A percentile compares a stretch with the other conserved stretches of the same genome.
Conservation (phyloP, 306 rosid species). For the Styphnolobium japonicum region DNA sequence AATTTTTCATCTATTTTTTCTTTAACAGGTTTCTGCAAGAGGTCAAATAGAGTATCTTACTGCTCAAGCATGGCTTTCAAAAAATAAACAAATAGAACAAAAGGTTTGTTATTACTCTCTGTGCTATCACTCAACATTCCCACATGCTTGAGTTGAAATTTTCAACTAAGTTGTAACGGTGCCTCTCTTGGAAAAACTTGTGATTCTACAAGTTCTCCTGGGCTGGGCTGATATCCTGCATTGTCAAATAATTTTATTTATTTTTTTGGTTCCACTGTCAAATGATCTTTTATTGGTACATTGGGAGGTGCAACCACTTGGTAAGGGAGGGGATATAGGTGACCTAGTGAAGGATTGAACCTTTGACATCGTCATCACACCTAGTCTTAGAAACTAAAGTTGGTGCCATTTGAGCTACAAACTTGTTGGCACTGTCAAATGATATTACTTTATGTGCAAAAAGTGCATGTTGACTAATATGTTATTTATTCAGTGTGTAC, state of each 20-base stretch:
- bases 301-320: too few species aligned
- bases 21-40: constrained; percentile 58
- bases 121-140: not conserved
- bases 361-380: too few species aligned
- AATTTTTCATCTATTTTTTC: constrained; percentile 6
- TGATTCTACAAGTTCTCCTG: too few species aligned
- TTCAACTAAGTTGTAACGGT: not conserved
- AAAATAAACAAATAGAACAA: constrained; percentile 56
- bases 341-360: too few species aligned
- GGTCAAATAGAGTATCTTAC: constrained; percentile 69
- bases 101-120: constrained; percentile 50
- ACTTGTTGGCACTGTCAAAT: too few species aligned
- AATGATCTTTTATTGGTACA: too few species aligned
- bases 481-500: not conserved
- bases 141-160: not conserved
- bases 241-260: not conserved
- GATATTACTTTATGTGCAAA: too few species aligned
- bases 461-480: too few species aligned
- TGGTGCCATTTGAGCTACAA: too few species aligned
- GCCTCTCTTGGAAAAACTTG: not conserved
- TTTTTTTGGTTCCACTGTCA: too few species aligned
- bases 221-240: not conserved
- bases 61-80: constrained; percentile 70
- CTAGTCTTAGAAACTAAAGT: too few species aligned
- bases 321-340: too few species aligned